Evolutionary conservation across 352 stramenopile genomes (phyloP), one percentile per base, ranked within the genome.

Genomic region (Phytophthora hybrid): DNA sequence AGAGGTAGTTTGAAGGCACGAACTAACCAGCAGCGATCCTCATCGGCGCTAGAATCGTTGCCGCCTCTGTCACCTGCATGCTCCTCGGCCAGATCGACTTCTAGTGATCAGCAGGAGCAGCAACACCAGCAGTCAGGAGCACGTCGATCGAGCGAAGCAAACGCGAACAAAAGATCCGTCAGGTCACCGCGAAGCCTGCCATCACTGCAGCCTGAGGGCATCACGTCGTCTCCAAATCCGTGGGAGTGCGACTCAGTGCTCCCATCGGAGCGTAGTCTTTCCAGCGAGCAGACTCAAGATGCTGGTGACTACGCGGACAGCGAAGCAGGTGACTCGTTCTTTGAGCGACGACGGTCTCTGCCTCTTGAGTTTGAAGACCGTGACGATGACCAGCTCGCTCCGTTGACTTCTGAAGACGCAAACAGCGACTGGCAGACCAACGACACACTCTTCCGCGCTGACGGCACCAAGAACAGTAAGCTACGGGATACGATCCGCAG

Each of bases 381-480:
- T 34, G 69, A 74, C 19, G 65, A 73, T 11, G 59, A 79, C 1
- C 47, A 70, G 41, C 6, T 73, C 1, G 31, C 49, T 10, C 56
- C 47, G 6, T 49, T 72, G 49, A 34, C 55, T 52, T 44, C 52
- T 4, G 75, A 81, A 41, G 81, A 74, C 34, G 58, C 66, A 2
- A 74, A 64, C 46, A 80, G 77, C 19, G 87, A 94, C 66, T 93
- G 88, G 88, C 82, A 93, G 53, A 67, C 83, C 46, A 89, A 95
- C 63, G 77, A 91, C 59, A 80, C 89, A 10, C 80, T 98, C 21
- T 98, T 98, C 59, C 85, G 95, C 11, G 87, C 93, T 0, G 92
- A 98, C 60, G 93, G 93, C 26, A 90, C 87, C 44, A 90, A 84
- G 59, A 97, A 96, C 77, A 93, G 84, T 62, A 93, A 89, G 53